Evolutionary conservation across 768 basidiomycete species (phyloP), one percentile per base, ranked within the genome.

Genomic region (Hirschioporus abietinus): DNA sequence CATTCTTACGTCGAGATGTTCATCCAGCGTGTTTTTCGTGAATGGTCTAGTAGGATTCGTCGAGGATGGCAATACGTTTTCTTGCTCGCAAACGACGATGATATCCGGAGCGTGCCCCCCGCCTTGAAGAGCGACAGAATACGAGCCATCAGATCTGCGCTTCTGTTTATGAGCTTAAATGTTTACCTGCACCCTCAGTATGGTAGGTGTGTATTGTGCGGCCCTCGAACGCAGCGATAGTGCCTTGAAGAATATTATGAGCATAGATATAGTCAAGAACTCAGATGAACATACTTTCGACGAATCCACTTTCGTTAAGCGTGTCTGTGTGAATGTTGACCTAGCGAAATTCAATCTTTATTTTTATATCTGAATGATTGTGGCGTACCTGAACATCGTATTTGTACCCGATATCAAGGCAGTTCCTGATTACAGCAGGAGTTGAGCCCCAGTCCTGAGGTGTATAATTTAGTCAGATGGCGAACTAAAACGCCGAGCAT

Each of bases 91-190:
- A 24, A 98, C 96, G n/a, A 93, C 90, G 74, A 99, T 96, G 76
- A 99, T 98, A 72, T 99, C 97, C 0, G 97, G 97, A 1, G 96
- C 96, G 74, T 98, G 96, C 15, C 97, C 95, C 17, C 95, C 95
- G 63, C 95, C 91, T 89, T 23, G 9, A 65, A 17, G 30, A 34
- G 60, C 12, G 35, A 35, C 35, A 52, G 7, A 20, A 52, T 20
- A 6, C 42, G 3, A 20, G 20, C 42, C 20, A 52, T 52, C 42
- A 52, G 20, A 15, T 15, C 12, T 20, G 20, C 42, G 20, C 42
- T 15, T 52, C 4, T 12, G 42, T 5, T 1, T 52, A 3, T 52
- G 42, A 52, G 12, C 20, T 12, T 30, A 30, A 26, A 36, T 42
- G 66, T 71, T 63, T 65, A 88, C 93, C 95, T 64, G 96, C 96